phyloP scores from a whole-genome alignment of 176 grass and related monocot species.

The Avena eriantha region DNA sequence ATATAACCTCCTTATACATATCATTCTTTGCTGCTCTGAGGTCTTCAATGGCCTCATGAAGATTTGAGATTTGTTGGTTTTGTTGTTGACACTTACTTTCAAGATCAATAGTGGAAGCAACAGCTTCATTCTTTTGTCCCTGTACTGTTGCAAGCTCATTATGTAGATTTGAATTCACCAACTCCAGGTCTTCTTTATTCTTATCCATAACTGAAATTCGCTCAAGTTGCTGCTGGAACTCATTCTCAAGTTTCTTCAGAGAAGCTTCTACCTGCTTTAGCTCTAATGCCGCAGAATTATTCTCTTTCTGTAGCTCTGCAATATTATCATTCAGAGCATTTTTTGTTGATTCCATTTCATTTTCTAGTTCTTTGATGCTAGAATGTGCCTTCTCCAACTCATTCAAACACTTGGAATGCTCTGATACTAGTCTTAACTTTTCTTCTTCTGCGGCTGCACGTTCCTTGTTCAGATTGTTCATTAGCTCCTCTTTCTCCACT shows the following conservation, averaged over 20 bases:
- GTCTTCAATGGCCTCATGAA: constrained; percentile 47
- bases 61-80: constrained; percentile 50
- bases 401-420: constrained; percentile 49
- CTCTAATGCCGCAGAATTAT: constrained; percentile 7
- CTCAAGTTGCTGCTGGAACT: constrained; percentile 49
- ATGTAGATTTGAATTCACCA: constrained; percentile 45
- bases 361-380: constrained; percentile 39
- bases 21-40: constrained; percentile 41
- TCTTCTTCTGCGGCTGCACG: constrained; percentile 45
- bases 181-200: constrained; percentile 36
- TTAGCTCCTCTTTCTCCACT: constrained; percentile 53
- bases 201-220: constrained; percentile 47
- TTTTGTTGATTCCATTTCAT: constrained; percentile 57
- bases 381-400: constrained; percentile 51
- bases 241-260: constrained; percentile 54
- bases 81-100: constrained; percentile 58
- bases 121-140: constrained; percentile 43
- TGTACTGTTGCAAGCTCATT: constrained; percentile 46
- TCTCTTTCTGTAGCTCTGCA: constrained; percentile 39
- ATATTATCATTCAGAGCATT: constrained; percentile 40
- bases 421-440: constrained; percentile 40
- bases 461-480: constrained; percentile 47
- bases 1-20: constrained; percentile 46
- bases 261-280: constrained; percentile 42
- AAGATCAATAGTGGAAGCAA: constrained; percentile 48